Percentiles rank a stretch among this genome's conserved stretches.
These are phyloP conservation scores for Mycena indigotica DNA, from an alignment of 768 basidiomycete genomes.

Conservation along the genomic window DNA sequence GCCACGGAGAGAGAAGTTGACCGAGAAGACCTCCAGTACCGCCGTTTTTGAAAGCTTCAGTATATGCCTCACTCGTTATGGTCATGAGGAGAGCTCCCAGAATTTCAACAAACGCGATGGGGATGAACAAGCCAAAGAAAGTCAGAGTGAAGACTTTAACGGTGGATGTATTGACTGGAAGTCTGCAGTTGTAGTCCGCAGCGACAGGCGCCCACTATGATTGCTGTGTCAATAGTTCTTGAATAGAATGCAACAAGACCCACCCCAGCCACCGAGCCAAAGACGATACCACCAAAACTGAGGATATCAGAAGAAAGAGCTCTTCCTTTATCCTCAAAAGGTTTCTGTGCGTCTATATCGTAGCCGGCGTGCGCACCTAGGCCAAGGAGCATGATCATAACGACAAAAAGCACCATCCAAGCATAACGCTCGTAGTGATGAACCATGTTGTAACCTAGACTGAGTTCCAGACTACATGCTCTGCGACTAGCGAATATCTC, in stretches of 20 bases:
- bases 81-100: conserved; percentile 46
- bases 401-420: conserved; percentile 49
- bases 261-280: conserved; percentile 45
- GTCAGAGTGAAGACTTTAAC: conserved; percentile 51
- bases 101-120: conserved; percentile 40
- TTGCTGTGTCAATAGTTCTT: background rate
- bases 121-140: conserved; percentile 53
- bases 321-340: conserved; percentile 43
- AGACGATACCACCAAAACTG: conserved; percentile 54
- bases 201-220: conserved; percentile 53
- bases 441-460: conserved; percentile 38
- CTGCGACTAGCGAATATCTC: background rate
- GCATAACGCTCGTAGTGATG: conserved; percentile 58
- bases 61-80: conserved; percentile 41
- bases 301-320: conserved; percentile 50
- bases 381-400: conserved; percentile 55
- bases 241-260: conserved; percentile 21
- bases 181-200: conserved; percentile 56
- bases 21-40: conserved; percentile 47
- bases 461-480: background rate
- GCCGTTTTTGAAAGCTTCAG: conserved; percentile 40
- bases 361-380: conserved; percentile 51
- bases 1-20: conserved; percentile 47
- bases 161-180: conserved; percentile 46
- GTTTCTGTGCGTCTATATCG: conserved; percentile 44